These are phyloP conservation scores for Malassezia caprae DNA, from an alignment of 1,284 basidiomycete species.

Conservation along the genomic window DNA sequence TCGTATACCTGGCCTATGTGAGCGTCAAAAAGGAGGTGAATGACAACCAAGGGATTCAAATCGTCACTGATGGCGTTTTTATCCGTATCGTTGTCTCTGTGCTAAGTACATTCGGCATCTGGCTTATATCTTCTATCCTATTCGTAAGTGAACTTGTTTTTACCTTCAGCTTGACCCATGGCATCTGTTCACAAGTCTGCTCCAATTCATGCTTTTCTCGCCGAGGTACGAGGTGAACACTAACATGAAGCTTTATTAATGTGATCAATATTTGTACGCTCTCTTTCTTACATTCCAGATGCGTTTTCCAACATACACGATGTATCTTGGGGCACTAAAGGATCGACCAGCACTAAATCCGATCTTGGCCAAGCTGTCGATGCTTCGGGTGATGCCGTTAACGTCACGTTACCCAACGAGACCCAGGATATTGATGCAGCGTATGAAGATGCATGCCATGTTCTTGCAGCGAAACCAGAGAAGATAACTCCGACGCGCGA, in stretches of 20 bases:
- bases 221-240: conserved; percentile 14
- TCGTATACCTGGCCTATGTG: conserved; percentile 33
- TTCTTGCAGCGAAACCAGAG: conserved; percentile 31
- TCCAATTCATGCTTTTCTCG: conserved; percentile 44
- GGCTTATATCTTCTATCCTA: conserved; percentile 37
- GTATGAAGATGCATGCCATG: conserved; percentile 45
- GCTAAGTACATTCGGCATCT: conserved; percentile 42
- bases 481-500: conserved; percentile 19
- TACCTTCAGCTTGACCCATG: conserved; percentile 30
- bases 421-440: conserved; percentile 39
- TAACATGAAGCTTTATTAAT: conserved; percentile 32
- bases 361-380: conserved; percentile 36
- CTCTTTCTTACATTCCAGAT: conserved; percentile 4
- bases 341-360: conserved; percentile 33
- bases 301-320: conserved; percentile 46
- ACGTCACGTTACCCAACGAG: conserved; percentile 42
- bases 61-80: conserved; percentile 33
- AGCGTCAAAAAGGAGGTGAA: conserved; percentile 27
- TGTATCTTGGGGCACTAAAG: conserved; percentile 45
- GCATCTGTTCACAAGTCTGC: conserved; percentile 44
- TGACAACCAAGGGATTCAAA: conserved; percentile 13
- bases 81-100: conserved; percentile 45
- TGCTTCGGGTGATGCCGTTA: conserved; percentile 27
- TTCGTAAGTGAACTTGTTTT: conserved; percentile 24
- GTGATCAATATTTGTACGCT: conserved; percentile 36